Evolutionary conservation across 805 yeast species (phyloP), one percentile per base, ranked within the genome.

Genomic region (Myxozyma mucilagina): DNA sequence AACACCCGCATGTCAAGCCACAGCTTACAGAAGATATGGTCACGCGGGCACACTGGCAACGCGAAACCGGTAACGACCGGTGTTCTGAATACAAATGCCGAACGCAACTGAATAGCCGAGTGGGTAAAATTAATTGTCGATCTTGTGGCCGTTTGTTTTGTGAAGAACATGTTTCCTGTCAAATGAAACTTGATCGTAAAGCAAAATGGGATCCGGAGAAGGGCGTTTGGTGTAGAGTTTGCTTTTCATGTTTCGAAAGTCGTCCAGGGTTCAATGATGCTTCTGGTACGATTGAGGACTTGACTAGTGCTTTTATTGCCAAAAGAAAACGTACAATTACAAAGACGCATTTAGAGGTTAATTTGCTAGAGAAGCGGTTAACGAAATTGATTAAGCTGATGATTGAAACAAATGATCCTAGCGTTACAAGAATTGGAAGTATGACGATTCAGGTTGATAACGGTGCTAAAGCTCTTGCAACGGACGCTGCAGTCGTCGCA

Each of bases 61-160:
- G 75, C 45, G 84, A 84, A 6, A 56, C 76, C 0, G 77, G 79
- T 0, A 65, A 75, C 24, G 82, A 77, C 44, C 53, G 44, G 0
- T 86, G 91, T 64, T 67, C 79, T 1, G 69, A 71, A 34, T 60
- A 63, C 0, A 67, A 67, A 0, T 87, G 90, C 67, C 57, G 67
- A 8, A 79, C 75, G 55, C 67, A 61, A 4, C 74, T 87, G 42
- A 79, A 75, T 53, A 75, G 82, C 32, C 80, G 83, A 59, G 81
- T 79, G 65, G 89, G 88, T 0, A 73, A 80, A 1, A 82, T 83
- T 5, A 87, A 90, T 71, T 89, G 97, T 73, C 75, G 93, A 29
- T 82, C 81, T 66, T 91, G 97, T 74, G 97, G 97, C 0, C 69
- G 77, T 31, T 71, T 90, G 16, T 89, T 74, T 70, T 90, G 97